Base-by-base conservation (phyloP, 192 early-diverging fungal genomes). In the Entomortierella chlamydospora region DNA sequence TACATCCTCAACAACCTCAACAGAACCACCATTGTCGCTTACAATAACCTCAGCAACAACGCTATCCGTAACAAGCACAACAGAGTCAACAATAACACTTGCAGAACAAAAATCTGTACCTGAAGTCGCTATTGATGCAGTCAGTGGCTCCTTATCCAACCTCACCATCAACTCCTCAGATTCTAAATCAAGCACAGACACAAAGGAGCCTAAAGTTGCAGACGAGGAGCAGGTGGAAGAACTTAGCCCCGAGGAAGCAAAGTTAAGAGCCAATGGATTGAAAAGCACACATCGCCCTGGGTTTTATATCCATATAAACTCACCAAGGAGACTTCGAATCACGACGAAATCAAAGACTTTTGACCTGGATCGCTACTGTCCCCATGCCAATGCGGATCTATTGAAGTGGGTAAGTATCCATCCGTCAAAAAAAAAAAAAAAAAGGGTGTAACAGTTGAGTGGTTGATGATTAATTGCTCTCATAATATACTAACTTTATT, bases 201-300 rank as follows among this genome's bases (percentile, higher is more conserved):
- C 1, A 6, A 66, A 69, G 29, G 20, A 47, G 45, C 45, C 45
- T 15, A 20, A 47, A 15, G 4, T 15, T 20, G 20, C 15, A 23
- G 39, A 69, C n/a, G n/a, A n/a, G n/a, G n/a, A n/a, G n/a, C n/a
- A n/a, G n/a, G n/a, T n/a, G 49, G 73, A 78, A 54, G 74, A 78
- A 6, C 74, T 78, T 8, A 64, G 61, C 30, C 61, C 66, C 6
- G 74, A 78, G 34, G 74, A 78, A 37, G 74, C 74, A n/a, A 43
- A 52, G 37, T 25, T 78, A 47, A 13, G 39, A 26, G 66, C 66
- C 37, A 55, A 58, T 15, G 74, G 74, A 4, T 29, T 78, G n/a
- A 78, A 78, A 52, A 78, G 74, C 41, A 78, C 74, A 11, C 74
- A 78, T 29, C 74, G 74, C 37, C 67, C 74, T 12, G 74, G 74